Base-by-base conservation (phyloP, 1,139 yeast genomes). In the Blastobotrys arbuscula region DNA sequence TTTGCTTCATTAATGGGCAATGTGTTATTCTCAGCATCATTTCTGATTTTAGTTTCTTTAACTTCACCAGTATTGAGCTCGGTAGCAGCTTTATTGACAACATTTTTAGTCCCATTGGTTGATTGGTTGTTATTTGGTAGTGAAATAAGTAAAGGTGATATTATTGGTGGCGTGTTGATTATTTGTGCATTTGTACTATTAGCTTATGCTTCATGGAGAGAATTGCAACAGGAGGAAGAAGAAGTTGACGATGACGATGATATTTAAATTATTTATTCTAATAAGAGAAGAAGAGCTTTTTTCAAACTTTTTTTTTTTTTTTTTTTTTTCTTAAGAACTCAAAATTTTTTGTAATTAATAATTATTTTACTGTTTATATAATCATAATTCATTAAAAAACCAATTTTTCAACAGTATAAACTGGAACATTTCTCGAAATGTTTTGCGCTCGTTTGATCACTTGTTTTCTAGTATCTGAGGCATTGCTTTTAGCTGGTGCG, bases 51-150 rank as follows among this genome's bases (percentile, higher is more conserved):
- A 55, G 85, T 87, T 84, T 83, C 95, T 0, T 74, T 88, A 51
- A 88, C 96, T 0, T 81, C 86, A 15, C 96, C 96, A 0, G 95
- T 88, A 1, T 72, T 88, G 46, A 84, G 95, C 1, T 81, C 92
- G 0, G 96, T 88, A 10, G 83, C 92, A 37, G 81, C 95, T 0
- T 68, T 88, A 51, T 71, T 86, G 47, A 85, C 95, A 0, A 88
- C 89, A 19, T 77, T 87, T 56, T 67, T 87, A 51, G 94, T 88
- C 42, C 95, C 96, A 0, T 48, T 85, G 2, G 83, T 81, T 18
- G 96, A 88, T 61, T 85, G 86, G 84, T 53, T 76, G 3, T 59
- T 84, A n/a, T 84, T 84, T 64, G 84, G 81, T 13, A 77, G 79
- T 38, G 63, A 61, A 1, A 59, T 71, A 9, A 58, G 66, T 3